These are phyloP conservation scores for Lasiosphaeris hirsuta DNA, from an alignment of 495 filamentous ascomycete genomes.

Conservation along the genomic window DNA sequence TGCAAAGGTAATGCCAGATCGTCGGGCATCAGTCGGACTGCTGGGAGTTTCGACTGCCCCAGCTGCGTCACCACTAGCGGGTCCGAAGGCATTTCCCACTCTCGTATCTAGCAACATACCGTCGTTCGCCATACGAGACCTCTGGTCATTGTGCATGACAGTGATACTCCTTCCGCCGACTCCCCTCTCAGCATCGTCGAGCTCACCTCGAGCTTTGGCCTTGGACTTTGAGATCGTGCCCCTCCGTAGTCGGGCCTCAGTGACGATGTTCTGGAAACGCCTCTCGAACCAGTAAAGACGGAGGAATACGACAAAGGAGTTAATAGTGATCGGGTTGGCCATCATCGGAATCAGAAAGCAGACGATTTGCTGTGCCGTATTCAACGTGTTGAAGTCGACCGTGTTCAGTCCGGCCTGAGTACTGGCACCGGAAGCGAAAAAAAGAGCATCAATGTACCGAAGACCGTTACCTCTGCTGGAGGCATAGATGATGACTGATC, in stretches of 20 bases:
- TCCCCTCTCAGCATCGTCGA: slow-evolving; percentile 57
- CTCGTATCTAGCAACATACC: slow-evolving; percentile 35
- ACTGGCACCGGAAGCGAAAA: slow-evolving; percentile 73
- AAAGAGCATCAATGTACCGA: slow-evolving; percentile 83
- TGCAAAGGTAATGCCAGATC: slow-evolving; percentile 59
- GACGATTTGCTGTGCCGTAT: slow-evolving; percentile 74
- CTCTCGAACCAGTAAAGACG: slow-evolving; percentile 98
- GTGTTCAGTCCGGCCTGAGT: slow-evolving; percentile 78
- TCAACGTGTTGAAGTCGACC: slow-evolving; percentile 57
- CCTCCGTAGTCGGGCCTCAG: slow-evolving; percentile 40
- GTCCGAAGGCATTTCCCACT: slow-evolving; percentile 8
- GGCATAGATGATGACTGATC: slow-evolving; percentile 74
- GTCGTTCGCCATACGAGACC: slow-evolving; percentile 45
- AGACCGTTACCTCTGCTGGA: slow-evolving; percentile 46
- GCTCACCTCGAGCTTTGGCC: slow-evolving; percentile 55
- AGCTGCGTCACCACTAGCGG: neutral
- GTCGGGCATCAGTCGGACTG: slow-evolving; percentile 23
- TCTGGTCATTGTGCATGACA: slow-evolving; percentile 58
- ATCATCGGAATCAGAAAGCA: slow-evolving; percentile 69
- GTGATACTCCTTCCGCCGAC: slow-evolving; percentile 70
- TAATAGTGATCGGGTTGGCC: slow-evolving; percentile 87
- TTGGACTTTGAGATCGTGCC: slow-evolving; percentile 48
- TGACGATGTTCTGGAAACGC: slow-evolving; percentile 68
- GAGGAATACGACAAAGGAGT: slow-evolving; percentile 82
- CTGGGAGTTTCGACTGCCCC: slow-evolving; percentile 20